phyloP scores from a whole-genome alignment of 176 grass and related monocot species.

The Carex littledalei region DNA sequence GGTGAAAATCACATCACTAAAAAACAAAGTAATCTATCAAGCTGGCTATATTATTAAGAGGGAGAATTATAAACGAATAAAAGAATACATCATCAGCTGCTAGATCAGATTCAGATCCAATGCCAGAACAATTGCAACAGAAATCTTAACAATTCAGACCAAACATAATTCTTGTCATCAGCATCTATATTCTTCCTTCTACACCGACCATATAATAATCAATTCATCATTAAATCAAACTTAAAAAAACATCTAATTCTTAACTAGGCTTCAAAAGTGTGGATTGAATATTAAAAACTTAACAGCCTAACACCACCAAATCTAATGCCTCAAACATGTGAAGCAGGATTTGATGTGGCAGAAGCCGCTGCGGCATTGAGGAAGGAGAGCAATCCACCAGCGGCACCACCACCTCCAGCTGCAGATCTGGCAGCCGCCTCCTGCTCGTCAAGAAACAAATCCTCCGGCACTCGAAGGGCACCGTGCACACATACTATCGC shows the following conservation, averaged over 20 bases:
- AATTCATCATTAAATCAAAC: neutral
- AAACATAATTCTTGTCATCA: neutral
- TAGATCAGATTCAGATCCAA: constrained; percentile 3
- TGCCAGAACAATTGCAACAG: neutral
- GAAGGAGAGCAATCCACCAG: constrained; percentile 4
- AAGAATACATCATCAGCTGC: constrained; percentile 17
- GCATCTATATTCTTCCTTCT: neutral
- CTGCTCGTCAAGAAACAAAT: constrained; percentile 24
- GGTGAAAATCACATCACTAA: neutral
- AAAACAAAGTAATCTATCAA: neutral
- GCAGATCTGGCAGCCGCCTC: neutral
- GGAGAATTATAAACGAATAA: neutral
- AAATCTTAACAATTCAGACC: neutral
- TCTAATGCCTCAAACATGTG: constrained; percentile 8
- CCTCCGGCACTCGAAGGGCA: constrained; percentile 14
- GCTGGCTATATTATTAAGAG: neutral
- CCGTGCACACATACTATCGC: constrained; percentile 16
- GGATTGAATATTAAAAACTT: neutral
- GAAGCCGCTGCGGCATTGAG: constrained; percentile 4
- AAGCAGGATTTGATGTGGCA: constrained; percentile 7
- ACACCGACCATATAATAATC: neutral
- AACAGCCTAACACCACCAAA: neutral
- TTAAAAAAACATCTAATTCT: neutral
- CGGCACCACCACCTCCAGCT: neutral
- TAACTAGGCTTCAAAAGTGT: neutral